phyloP scores from a whole-genome alignment of 1,284 basidiomycete genomes.

The Trichosporon asahii region DNA sequence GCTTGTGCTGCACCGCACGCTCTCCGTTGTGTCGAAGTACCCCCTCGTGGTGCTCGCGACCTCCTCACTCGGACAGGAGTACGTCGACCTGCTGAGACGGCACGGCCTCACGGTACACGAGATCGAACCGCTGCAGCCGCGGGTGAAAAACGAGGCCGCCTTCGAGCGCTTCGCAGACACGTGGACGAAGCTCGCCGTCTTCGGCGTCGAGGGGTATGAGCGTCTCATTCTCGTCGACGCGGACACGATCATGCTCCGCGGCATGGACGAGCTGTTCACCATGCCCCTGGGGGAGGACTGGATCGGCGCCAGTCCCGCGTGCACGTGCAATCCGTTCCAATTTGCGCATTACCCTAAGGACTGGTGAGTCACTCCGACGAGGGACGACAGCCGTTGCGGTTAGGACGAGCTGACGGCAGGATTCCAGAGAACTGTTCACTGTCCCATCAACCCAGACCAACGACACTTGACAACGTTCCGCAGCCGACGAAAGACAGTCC shows the following conservation, averaged over 20 bases:
- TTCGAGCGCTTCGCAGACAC: slow-evolving; percentile 69
- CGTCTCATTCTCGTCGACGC: slow-evolving; percentile 80
- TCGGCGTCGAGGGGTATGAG: slow-evolving; percentile 73
- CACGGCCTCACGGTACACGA: slow-evolving; percentile 60
- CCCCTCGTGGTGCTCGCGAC: slow-evolving; percentile 80
- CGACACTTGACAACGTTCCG: slow-evolving; percentile 51
- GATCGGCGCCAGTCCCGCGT: slow-evolving; percentile 83
- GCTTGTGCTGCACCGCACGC: slow-evolving; percentile 67
- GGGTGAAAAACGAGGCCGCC: slow-evolving; percentile 48
- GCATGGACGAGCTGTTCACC: slow-evolving; percentile 89
- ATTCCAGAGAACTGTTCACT: slow-evolving; percentile 83
- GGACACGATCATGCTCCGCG: slow-evolving; percentile 81
- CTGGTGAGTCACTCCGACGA: slow-evolving; percentile 61
- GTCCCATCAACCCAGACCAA: slow-evolving; percentile 61
- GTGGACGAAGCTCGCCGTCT: slow-evolving; percentile 84
- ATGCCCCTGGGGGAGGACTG: slow-evolving; percentile 63
- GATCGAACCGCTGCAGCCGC: slow-evolving; percentile 63
- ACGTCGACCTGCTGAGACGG: slow-evolving; percentile 58
- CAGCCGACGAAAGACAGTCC: slow-evolving; percentile 58
- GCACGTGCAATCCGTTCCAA: slow-evolving; percentile 87
- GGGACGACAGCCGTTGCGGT: not conserved
- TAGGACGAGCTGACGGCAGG: slow-evolving; percentile 55
- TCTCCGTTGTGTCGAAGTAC: slow-evolving; percentile 67
- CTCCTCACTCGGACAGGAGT: slow-evolving; percentile 59
- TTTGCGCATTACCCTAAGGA: slow-evolving; percentile 79